Base-by-base conservation (phyloP, 257 asterid species). In the Buddleja alternifolia region DNA sequence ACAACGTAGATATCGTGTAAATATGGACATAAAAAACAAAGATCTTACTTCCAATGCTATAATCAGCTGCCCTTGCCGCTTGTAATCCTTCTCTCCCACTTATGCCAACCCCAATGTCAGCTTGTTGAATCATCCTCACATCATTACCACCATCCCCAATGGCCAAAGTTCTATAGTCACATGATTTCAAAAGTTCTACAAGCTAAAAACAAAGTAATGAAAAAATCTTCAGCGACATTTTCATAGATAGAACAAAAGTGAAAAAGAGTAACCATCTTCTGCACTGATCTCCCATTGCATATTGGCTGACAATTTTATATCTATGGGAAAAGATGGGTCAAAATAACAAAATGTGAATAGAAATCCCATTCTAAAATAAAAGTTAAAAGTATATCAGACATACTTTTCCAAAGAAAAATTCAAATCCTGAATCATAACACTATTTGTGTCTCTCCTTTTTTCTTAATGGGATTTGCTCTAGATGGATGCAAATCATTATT, bases 41-140 rank as follows among this genome's bases (percentile, higher is more conserved):
- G 34, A 67, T 73, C 97, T 81, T 81, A 94, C 99, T 90, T 77
- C 97, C 99, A 78, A 94, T 91, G 83, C 97, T 94, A 82, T 94
- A 94, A 80, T 94, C 99, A 78, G 99, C 99, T 74, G 99, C 99
- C 79, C 99, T 85, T 72, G 99, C 96, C 17, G 99, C 99, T 81
- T 94, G 99, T 78, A 94, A 78, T 72, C 99, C 99, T 87, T 94
- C 99, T 81, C 96, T 85, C 70, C 99, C 99, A 73, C 99, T 94
- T 82, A 94, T 94, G 80, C 99, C 99, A 73, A 94, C 97, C 63
- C 99, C 99, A 75, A 94, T 89, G 72, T 94, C 96, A 74, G 99
- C 99, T 86, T 94, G 99, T 70, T 94, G 99, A 71, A 94, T 94
- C 99, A 94, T 94, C 78, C 97, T 85, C 75, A 94, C 99, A 80